phyloP scores from a whole-genome alignment of 495 filamentous ascomycete genomes.

The Aspergillus sparsus region DNA sequence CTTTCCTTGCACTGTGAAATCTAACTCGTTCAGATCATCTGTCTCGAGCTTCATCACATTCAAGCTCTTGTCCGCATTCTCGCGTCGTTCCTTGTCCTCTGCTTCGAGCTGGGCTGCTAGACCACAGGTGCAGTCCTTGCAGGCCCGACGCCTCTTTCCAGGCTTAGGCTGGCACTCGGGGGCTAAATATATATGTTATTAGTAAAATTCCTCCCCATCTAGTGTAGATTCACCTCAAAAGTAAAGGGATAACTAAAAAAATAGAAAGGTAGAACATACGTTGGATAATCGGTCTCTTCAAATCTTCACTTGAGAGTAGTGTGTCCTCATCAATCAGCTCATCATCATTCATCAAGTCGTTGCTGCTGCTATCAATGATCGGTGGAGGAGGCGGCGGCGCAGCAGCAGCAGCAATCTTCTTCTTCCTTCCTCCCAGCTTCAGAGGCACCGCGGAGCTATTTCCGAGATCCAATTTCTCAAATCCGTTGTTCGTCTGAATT shows the following conservation, averaged over 20 bases:
- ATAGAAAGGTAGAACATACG: constrained; percentile 56
- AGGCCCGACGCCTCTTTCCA: constrained; percentile 87
- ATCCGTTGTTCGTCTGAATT: constrained; percentile 58
- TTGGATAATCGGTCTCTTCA: constrained; percentile 67
- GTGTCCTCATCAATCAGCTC: constrained; percentile 90
- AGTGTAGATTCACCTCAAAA: not conserved
- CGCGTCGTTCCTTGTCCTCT: constrained; percentile 72
- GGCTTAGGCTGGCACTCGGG: constrained; percentile 79
- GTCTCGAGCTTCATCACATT: constrained; percentile 68
- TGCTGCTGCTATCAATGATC: constrained; percentile 29
- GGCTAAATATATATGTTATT: constrained; percentile 47
- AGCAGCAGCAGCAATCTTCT: constrained; percentile 36
- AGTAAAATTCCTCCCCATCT: not conserved
- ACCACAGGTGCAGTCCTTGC: constrained; percentile 97
- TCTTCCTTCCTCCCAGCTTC: constrained; percentile 64
- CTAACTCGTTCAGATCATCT: constrained; percentile 77
- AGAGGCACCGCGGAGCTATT: constrained; percentile 70
- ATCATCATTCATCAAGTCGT: constrained; percentile 59
- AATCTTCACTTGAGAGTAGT: constrained; percentile 79
- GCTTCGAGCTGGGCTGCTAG: constrained; percentile 75
- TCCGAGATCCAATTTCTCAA: constrained; percentile 71
- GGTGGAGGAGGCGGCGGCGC: constrained; percentile 14
- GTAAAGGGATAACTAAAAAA: not conserved
- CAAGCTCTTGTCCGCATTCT: constrained; percentile 59
- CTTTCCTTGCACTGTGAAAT: constrained; percentile 96